Evolutionary conservation across 495 filamentous ascomycete genomes (phyloP), one percentile per base, ranked within the genome.

Genomic region (Aspergillus cristatus): DNA sequence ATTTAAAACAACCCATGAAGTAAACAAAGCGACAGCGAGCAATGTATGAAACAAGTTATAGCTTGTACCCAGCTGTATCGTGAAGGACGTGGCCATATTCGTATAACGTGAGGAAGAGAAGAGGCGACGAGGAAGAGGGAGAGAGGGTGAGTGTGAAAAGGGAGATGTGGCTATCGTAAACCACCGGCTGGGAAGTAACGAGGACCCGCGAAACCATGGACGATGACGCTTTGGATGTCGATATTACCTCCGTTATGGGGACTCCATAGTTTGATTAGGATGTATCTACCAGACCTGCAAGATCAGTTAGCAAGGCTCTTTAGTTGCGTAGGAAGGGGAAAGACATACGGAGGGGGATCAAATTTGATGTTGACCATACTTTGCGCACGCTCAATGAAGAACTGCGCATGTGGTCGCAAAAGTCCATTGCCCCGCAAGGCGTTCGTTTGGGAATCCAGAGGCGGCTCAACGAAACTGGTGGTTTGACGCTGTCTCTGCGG

Each of bases 311-410:
- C 39, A 35, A 34, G 12, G 16, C n/a, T 8, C 14, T 16, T 7
- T 4, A 7, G 35, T 8, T 16, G 28, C 7, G 34, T 31, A 24
- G 12, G 8, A 16, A 29, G 32, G 17, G 11, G n/a, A 4, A n/a
- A n/a, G n/a, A 64, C 75, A 55, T 78, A 93, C 63, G 91, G 76
- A 20, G 86, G 81, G 30, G 90, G 88, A 47, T 94, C 82, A 55
- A 97, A 97, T 45, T 75, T 79, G 44, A 97, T 78, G 45, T 78
- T 87, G 53, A 86, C 85, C 60, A 80, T 87, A 63, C 77, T 86
- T 63, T 86, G 86, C 43, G 80, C 68, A 50, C 72, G 75, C 49
- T 80, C 75, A 40, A 91, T 93, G 53, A 81, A 82, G 63, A 93
- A 94, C 18, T 57, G 71, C 3, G 85, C 84, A 61, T 84, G 75